These are phyloP conservation scores for Amniculicola lignicola DNA, from an alignment of 495 filamentous ascomycete species.

Conservation along the genomic window DNA sequence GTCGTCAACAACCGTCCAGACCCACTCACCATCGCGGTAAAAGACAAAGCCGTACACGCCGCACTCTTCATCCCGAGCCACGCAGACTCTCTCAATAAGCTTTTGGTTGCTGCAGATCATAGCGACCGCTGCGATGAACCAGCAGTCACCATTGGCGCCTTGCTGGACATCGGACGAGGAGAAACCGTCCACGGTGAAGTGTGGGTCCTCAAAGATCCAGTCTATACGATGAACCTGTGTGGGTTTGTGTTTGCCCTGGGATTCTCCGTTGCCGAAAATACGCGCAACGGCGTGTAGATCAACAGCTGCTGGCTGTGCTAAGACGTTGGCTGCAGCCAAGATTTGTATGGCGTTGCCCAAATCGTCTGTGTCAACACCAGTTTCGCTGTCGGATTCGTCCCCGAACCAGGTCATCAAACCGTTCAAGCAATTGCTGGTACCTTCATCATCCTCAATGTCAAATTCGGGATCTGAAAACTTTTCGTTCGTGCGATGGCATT, in stretches of 20 bases:
- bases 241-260: slow-evolving; percentile 14
- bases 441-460: slow-evolving; percentile 69
- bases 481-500: slow-evolving; percentile 80
- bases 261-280: slow-evolving; percentile 27
- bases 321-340: slow-evolving; percentile 14
- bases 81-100: slow-evolving; percentile 78
- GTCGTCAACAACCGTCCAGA: slow-evolving; percentile 81
- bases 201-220: slow-evolving; percentile 31
- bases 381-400: neutral
- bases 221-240: slow-evolving; percentile 28
- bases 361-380: neutral
- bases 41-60: slow-evolving; percentile 97
- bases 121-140: slow-evolving; percentile 83
- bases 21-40: slow-evolving; percentile 86
- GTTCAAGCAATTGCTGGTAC: slow-evolving; percentile 19
- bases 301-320: slow-evolving; percentile 52
- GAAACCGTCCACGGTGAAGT: slow-evolving; percentile 31
- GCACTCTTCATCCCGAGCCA: slow-evolving; percentile 71
- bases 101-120: slow-evolving; percentile 74
- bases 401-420: slow-evolving; percentile 17
- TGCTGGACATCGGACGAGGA: slow-evolving; percentile 64
- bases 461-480: slow-evolving; percentile 89
- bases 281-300: slow-evolving; percentile 54
- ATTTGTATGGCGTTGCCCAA: slow-evolving; percentile 18
- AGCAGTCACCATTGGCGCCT: slow-evolving; percentile 80